These are phyloP conservation scores for Rhodamnia rubescens DNA, from an alignment of 345 rosid genomes.

Conservation along the genomic window DNA sequence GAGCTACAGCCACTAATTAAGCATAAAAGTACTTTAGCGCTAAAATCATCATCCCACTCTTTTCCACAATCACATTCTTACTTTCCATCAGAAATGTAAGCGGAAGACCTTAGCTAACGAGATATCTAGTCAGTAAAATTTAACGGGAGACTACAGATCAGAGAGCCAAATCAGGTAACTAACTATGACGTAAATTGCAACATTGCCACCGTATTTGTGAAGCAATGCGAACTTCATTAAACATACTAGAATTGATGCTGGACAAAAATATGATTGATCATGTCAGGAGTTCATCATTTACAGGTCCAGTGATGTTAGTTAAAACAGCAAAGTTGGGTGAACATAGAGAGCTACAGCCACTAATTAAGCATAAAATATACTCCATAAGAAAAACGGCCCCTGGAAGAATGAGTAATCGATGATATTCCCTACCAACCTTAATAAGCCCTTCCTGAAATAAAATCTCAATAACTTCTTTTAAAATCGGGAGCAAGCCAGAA, in stretches of 20 bases:
- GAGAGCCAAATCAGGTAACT: not conserved
- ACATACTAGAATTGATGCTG: not conserved
- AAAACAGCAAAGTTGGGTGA: not conserved
- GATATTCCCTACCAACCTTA: slow-evolving; percentile 40
- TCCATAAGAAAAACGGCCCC: not conserved
- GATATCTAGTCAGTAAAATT: not conserved
- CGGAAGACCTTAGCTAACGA: not conserved
- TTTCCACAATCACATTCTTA: not conserved
- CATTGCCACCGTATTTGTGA: not conserved
- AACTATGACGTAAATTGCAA: not conserved
- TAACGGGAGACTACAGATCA: not conserved
- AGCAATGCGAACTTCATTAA: not conserved
- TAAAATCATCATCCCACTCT: not conserved
- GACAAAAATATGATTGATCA: not conserved
- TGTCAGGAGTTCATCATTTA: not conserved
- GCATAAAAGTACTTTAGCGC: not conserved
- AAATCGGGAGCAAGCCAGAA: slow-evolving; percentile 96
- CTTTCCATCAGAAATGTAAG: not conserved
- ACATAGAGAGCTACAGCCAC: not conserved
- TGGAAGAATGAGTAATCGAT: not conserved
- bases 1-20: not conserved
- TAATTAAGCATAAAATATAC: not conserved
- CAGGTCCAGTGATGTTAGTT: not conserved
- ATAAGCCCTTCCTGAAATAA: slow-evolving; percentile 96
- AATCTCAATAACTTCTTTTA: slow-evolving; percentile 97